These are phyloP conservation scores for Solanum chilense DNA, from an alignment of 257 asterid genomes.

Conservation along the genomic window DNA sequence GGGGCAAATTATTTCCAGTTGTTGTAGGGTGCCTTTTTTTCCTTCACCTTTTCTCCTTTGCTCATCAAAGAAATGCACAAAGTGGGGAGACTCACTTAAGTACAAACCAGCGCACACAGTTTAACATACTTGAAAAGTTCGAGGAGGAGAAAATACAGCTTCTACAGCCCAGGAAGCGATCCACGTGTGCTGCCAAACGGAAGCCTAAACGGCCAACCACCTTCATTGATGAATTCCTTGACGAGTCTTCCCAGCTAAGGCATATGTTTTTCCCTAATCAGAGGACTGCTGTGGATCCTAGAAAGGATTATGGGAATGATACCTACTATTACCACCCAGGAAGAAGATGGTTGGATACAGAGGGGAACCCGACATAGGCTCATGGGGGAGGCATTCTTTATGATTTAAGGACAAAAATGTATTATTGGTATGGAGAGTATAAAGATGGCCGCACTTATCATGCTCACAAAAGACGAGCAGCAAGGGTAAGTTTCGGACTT, in stretches of 20 bases:
- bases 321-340: slow-evolving; percentile 60
- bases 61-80: slow-evolving; percentile 23
- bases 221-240: slow-evolving; percentile 78
- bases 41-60: slow-evolving; percentile 47
- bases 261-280: slow-evolving; percentile 58
- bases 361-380: slow-evolving; percentile 91
- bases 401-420: slow-evolving; percentile 49
- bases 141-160: slow-evolving; percentile 75
- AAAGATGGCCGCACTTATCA: slow-evolving; percentile 96
- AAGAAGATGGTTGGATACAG: slow-evolving; percentile 85
- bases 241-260: slow-evolving; percentile 76
- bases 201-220: slow-evolving; percentile 56
- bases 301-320: slow-evolving; percentile 33
- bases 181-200: slow-evolving; percentile 83
- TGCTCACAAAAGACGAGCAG: slow-evolving; percentile 87
- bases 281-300: slow-evolving; percentile 54
- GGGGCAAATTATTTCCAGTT: slow-evolving; percentile 41
- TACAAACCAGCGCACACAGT: slow-evolving; percentile 17
- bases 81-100: slow-evolving; percentile 9
- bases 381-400: slow-evolving; percentile 92
- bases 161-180: slow-evolving; percentile 69
- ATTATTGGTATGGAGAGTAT: slow-evolving; percentile 97
- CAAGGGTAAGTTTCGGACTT: slow-evolving; percentile 55
- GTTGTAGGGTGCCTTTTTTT: slow-evolving; percentile 45
- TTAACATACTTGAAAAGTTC: slow-evolving; percentile 52